Evolutionary conservation across 2,329 filamentous ascomycete species (phyloP).

Genomic region (Penicillium sp.): DNA sequence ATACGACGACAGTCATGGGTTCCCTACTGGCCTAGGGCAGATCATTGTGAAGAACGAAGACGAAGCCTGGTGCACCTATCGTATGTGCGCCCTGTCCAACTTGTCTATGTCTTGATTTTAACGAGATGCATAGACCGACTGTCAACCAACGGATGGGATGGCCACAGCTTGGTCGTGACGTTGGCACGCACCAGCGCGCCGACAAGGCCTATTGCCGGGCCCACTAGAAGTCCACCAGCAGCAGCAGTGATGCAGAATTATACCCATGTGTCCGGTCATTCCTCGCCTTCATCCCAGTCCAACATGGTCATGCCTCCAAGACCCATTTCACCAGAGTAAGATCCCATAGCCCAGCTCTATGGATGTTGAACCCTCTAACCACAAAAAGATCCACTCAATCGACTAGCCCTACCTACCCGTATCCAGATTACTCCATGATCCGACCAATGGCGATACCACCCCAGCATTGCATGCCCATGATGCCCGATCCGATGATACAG

Average conservation of each 20-base stretch:
- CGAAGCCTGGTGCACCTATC: slow-evolving; percentile 42
- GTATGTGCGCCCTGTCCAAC: slow-evolving; percentile 16
- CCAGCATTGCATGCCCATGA: slow-evolving; percentile 26
- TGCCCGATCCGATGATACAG: slow-evolving; percentile 22
- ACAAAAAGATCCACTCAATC: slow-evolving; percentile 20
- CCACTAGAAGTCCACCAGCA: slow-evolving; percentile 36
- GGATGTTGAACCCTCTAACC: not conserved
- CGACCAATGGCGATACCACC: slow-evolving; percentile 21
- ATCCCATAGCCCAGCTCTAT: not conserved
- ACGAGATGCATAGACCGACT: slow-evolving; percentile 33
- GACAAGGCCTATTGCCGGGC: slow-evolving; percentile 40
- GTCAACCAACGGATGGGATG: slow-evolving; percentile 42
- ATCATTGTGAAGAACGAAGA: slow-evolving; percentile 45
- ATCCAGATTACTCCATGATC: slow-evolving; percentile 27
- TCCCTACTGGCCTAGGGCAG: slow-evolving; percentile 41
- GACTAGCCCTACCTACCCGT: slow-evolving; percentile 19
- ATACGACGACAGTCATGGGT: slow-evolving; percentile 41
- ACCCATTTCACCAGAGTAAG: slow-evolving; percentile 37
- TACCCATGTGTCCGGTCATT: slow-evolving; percentile 29
- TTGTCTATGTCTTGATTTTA: slow-evolving; percentile 6
- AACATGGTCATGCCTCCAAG: slow-evolving; percentile 32
- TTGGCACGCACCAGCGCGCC: slow-evolving; percentile 39
- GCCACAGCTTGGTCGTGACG: slow-evolving; percentile 41
- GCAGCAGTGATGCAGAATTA: slow-evolving; percentile 27
- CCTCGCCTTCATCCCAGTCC: slow-evolving; percentile 29